A percentile compares a stretch with the other conserved stretches of the same genome.
These are phyloP conservation scores for Camellia lanceoleosa DNA, from an alignment of 148 eudicot species.

Conservation along the genomic window DNA sequence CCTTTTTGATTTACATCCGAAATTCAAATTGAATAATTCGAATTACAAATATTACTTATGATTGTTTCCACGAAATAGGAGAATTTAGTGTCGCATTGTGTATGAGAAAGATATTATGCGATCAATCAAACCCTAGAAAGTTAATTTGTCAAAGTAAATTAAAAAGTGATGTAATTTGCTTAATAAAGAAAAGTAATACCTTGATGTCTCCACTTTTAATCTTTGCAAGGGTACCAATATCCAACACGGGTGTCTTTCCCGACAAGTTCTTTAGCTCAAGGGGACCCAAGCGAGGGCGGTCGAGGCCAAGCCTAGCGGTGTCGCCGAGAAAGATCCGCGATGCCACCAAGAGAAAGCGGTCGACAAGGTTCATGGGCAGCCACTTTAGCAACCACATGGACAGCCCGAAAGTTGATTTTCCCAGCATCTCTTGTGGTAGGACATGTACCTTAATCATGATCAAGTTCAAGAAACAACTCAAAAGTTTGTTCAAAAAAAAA, in stretches of 20 bases:
- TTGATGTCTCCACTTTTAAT: slow-evolving; percentile 65
- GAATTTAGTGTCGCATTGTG: background rate
- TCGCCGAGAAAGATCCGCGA: slow-evolving; percentile 61
- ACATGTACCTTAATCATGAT: slow-evolving; percentile 47
- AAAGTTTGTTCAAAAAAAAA: too few species aligned
- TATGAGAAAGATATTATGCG: slow-evolving; percentile 20
- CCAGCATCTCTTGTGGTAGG: slow-evolving; percentile 71
- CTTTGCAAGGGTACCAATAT: slow-evolving; percentile 68
- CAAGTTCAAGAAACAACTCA: background rate
- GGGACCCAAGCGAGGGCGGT: slow-evolving; percentile 56
- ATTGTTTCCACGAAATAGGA: background rate
- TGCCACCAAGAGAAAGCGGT: slow-evolving; percentile 42
- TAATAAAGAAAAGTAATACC: slow-evolving; percentile 27
- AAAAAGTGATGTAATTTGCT: background rate
- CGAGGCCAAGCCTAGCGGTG: slow-evolving; percentile 49
- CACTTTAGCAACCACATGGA: slow-evolving; percentile 77
- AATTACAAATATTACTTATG: background rate
- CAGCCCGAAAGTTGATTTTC: slow-evolving; percentile 70
- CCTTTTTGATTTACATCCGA: too few species aligned
- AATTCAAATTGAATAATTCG: background rate
- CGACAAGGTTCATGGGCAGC: slow-evolving; percentile 63
- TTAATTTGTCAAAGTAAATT: background rate
- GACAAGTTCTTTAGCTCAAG: slow-evolving; percentile 52
- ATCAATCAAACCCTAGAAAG: slow-evolving; percentile 10
- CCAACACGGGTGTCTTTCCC: slow-evolving; percentile 72